These are phyloP conservation scores for Auricularia sp. DNA, from an alignment of 768 basidiomycete genomes.

Conservation along the genomic window DNA sequence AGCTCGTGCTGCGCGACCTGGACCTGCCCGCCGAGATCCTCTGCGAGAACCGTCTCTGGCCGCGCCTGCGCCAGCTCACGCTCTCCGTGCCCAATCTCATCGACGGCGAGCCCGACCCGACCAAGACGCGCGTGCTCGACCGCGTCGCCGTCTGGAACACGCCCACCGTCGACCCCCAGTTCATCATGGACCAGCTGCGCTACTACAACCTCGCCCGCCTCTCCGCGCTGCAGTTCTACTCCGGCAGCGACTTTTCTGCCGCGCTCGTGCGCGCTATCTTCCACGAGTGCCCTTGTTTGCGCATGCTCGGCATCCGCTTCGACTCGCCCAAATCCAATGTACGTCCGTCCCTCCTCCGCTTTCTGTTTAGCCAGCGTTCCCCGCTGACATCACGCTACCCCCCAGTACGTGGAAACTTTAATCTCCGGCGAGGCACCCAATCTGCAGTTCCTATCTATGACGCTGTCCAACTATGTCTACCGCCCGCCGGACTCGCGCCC, in stretches of 20 bases:
- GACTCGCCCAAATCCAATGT: not conserved
- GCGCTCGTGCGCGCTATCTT: not conserved
- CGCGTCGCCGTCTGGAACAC: not conserved
- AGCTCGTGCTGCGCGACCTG: not conserved
- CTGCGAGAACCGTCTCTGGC: not conserved
- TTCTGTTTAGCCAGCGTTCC: too few relatives aligned
- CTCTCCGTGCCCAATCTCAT: not conserved
- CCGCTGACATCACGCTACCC: not conserved
- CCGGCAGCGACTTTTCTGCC: not conserved
- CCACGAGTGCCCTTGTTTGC: not conserved
- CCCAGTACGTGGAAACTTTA: not conserved
- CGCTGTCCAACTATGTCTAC: not conserved
- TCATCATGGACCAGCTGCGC: not conserved
- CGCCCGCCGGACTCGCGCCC: not conserved
- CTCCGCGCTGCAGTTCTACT: not conserved
- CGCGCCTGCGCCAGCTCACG: not conserved
- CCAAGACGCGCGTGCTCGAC: not conserved
- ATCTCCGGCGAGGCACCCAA: not conserved
- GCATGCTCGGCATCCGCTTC: not conserved
- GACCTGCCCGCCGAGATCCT: not conserved
- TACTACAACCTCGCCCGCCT: not conserved
- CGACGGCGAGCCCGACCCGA: not conserved
- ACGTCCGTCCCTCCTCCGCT: not conserved
- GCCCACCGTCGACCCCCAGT: not conserved
- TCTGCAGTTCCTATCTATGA: not conserved